Percentiles rank a stretch among this genome's conserved stretches.
Conservation (phyloP, 2,329 filamentous ascomycete species). For the Didymella lethalis region DNA sequence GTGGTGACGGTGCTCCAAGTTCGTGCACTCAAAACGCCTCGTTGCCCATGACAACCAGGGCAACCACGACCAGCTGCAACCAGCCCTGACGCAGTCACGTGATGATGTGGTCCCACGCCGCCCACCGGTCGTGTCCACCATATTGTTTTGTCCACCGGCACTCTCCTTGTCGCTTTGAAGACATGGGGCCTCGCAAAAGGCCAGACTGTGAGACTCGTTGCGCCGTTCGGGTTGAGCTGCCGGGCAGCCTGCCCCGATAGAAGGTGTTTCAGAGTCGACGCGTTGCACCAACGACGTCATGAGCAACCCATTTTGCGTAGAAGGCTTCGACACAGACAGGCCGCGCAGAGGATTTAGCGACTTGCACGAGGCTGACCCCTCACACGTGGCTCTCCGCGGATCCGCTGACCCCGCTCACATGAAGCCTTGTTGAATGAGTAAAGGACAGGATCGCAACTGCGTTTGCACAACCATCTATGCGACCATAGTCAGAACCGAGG, state of each 20-base stretch:
- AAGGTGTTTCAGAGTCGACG: neutral
- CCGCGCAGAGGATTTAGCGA: neutral
- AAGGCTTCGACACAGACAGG: neutral
- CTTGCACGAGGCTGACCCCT: conserved; percentile 7
- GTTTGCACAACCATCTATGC: neutral
- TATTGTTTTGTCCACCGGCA: conserved; percentile 6
- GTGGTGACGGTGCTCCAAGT: conserved; percentile 20
- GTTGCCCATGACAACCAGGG: conserved; percentile 14
- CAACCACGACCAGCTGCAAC: neutral
- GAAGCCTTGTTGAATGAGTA: neutral
- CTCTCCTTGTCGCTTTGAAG: neutral
- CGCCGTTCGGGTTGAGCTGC: neutral
- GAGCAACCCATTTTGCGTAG: neutral
- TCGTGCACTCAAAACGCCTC: conserved; percentile 13
- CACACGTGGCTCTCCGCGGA: conserved; percentile 2
- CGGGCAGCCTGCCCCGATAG: neutral
- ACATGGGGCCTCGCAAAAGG: neutral
- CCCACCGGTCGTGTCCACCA: conserved; percentile 4
- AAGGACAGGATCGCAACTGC: neutral
- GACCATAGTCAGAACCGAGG: neutral
- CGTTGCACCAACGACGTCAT: conserved; percentile 6
- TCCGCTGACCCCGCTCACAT: conserved; percentile 11
- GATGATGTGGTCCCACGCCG: conserved; percentile 3
- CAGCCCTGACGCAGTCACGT: conserved; percentile 8
- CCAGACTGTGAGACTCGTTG: neutral